phyloP scores from a whole-genome alignment of 177 flowering plant genomes.

The Vitis hybrid region DNA sequence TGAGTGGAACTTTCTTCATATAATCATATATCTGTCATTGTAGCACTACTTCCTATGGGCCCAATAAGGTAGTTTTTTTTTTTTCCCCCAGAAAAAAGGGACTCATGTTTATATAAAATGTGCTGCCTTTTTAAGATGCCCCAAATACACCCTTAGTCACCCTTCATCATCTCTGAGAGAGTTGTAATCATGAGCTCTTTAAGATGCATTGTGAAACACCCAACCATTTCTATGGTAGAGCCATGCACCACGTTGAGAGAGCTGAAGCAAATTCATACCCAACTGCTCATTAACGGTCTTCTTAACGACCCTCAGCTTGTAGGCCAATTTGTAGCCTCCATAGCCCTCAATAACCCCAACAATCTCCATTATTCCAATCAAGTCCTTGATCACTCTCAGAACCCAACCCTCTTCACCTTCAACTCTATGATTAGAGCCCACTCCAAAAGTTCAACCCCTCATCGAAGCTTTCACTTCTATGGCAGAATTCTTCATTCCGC shows the following conservation, averaged over 20 bases:
- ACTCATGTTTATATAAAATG: no score
- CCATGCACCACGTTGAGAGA: constrained; percentile 29
- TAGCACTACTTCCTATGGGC: no score
- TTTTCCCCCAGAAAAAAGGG: no score
- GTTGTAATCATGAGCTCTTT: constrained; percentile 23
- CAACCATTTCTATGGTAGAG: constrained; percentile 32
- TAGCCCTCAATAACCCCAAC: constrained; percentile 33
- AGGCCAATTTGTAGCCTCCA: constrained; percentile 36
- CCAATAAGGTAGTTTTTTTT: no score
- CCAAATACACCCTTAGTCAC: background rate
- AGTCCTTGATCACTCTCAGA: constrained; percentile 26
- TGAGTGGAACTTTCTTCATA: no score
- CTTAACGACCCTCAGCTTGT: constrained; percentile 25
- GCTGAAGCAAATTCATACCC: constrained; percentile 47
- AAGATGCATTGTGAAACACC: constrained; percentile 30
- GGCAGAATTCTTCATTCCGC: constrained; percentile 21
- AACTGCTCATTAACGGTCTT: constrained; percentile 31
- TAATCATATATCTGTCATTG: no score
- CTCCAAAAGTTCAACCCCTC: constrained; percentile 38
- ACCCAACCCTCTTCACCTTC: constrained; percentile 39
- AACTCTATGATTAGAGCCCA: constrained; percentile 51
- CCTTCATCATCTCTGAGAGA: background rate
- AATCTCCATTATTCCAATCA: constrained; percentile 32
- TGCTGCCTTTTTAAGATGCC: background rate
- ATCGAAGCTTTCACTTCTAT: constrained; percentile 31